phyloP scores from a whole-genome alignment of 1,139 yeast genomes.

The Candida sanyaensis region DNA sequence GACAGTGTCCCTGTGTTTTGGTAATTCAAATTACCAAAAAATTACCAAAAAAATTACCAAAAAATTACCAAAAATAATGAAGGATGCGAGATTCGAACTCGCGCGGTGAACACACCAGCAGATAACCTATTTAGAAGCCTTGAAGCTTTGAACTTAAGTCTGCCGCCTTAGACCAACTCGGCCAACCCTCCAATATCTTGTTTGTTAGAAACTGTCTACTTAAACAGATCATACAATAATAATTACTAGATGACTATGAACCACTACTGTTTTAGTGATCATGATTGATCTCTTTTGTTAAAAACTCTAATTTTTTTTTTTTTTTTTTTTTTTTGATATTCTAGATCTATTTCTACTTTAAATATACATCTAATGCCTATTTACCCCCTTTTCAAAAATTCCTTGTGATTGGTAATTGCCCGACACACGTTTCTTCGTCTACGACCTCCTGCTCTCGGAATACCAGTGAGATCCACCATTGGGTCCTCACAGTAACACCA shows the following conservation, averaged over 20 bases:
- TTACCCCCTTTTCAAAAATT: slow-evolving; percentile 19
- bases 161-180: slow-evolving; percentile 9
- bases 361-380: too few relatives aligned
- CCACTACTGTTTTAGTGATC: slow-evolving; percentile 13
- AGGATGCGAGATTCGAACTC: slow-evolving; percentile 9
- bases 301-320: too few relatives aligned
- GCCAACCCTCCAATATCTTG: slow-evolving; percentile 7
- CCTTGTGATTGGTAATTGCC: slow-evolving; percentile 26
- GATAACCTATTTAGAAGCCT: background rate
- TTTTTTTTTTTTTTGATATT: too few relatives aligned
- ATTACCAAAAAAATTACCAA: background rate
- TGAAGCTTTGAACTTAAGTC: slow-evolving; percentile 1
- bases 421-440: slow-evolving; percentile 27
- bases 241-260: too few relatives aligned
- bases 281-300: background rate
- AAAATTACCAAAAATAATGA: slow-evolving; percentile 5
- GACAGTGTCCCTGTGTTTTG: too few relatives aligned
- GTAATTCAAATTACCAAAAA: background rate
- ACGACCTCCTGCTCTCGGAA: slow-evolving; percentile 23
- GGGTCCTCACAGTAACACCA: slow-evolving; percentile 31
- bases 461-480: slow-evolving; percentile 20
- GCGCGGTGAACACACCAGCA: slow-evolving; percentile 7
- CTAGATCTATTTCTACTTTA: too few relatives aligned
- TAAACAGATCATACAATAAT: too few relatives aligned
- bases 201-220: background rate